Conservation (phyloP, 768 basidiomycete genomes). For the Favolaschia claudopus region DNA sequence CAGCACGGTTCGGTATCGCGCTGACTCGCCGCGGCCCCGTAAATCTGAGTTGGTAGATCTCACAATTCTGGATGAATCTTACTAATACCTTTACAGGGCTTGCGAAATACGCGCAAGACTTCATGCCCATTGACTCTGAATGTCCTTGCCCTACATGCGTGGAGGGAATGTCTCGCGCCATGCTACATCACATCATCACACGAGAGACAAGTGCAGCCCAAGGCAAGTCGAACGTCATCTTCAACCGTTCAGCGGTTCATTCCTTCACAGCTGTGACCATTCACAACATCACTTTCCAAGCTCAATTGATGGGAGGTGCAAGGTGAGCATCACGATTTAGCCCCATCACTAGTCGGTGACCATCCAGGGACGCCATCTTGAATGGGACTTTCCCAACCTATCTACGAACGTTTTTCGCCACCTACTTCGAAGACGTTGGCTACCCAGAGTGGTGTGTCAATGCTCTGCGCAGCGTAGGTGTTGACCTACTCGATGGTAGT, state of each 20-base stretch:
- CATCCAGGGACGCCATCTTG: conserved; percentile 68
- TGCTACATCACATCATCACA: conserved; percentile 78
- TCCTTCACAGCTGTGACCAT: conserved; percentile 69
- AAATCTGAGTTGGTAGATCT: conserved; percentile 69
- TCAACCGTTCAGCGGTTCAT: conserved; percentile 12
- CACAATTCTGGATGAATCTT: neutral
- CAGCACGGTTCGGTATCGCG: conserved; percentile 91
- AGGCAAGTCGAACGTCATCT: conserved; percentile 53
- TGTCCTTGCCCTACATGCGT: conserved; percentile 91
- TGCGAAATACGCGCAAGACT: conserved; percentile 73
- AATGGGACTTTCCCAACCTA: conserved; percentile 81
- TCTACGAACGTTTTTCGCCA: conserved; percentile 75
- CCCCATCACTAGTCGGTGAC: neutral
- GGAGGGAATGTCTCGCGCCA: conserved; percentile 70
- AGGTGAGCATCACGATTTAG: conserved; percentile 38
- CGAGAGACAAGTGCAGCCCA: conserved; percentile 89
- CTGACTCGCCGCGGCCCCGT: conserved; percentile 83
- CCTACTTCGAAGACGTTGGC: conserved; percentile 78
- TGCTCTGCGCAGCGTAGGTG: conserved; percentile 81
- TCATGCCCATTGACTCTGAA: conserved; percentile 72
- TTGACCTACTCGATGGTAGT: conserved; percentile 74
- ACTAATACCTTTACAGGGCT: conserved; percentile 52
- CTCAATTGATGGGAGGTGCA: conserved; percentile 85
- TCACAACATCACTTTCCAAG: conserved; percentile 88
- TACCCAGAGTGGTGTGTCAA: conserved; percentile 92